Evolutionary conservation across 2,329 filamentous ascomycete genomes (phyloP), one percentile per base, ranked within the genome.

Genomic region (Cladorrhinum sp.): DNA sequence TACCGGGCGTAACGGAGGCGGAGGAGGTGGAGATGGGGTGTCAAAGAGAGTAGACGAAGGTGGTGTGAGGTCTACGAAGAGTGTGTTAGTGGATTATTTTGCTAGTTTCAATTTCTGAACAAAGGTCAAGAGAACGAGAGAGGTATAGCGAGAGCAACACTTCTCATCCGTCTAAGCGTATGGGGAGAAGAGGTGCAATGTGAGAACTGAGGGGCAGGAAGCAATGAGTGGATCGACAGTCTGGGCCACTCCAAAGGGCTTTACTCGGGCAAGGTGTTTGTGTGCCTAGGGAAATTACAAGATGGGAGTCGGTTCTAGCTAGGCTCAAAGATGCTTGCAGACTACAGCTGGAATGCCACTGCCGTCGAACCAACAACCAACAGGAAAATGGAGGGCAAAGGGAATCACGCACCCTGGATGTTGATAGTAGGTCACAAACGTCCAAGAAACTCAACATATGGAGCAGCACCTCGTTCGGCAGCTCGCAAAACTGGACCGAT

Each of bases 21-120:
- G 64, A 81, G 77, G 57, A 76, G 76, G 70, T 90, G 88, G 16
- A 91, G 76, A 58, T 89, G 78, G n/a, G 87, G 88, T 48, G 86
- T 80, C 49, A 85, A 77, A 23, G 85, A 85, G 53, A 91, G 79
- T 49, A 74, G 71, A 64, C 87, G 85, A 55, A 91, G 79, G 62
- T 81, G 81, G 69, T 83, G 87, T 62, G 79, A 87, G 41, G 82
- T 83, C 86, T 88, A 36, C 32, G 9, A 13, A 36, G 16, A 3
- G 8, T 3, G 16, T 16, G 32, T 36, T 36, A 36, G 32, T 12
- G 9, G 9, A 36, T 12, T 36, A 36, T 12, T n/a, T n/a, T n/a
- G n/a, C n/a, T n/a, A n/a, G n/a, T n/a, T n/a, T n/a, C n/a, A n/a
- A n/a, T n/a, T n/a, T n/a, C n/a, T n/a, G n/a, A n/a, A n/a, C n/a